phyloP scores from a whole-genome alignment of 495 filamentous ascomycete species.

The Neurospora tetraspora region DNA sequence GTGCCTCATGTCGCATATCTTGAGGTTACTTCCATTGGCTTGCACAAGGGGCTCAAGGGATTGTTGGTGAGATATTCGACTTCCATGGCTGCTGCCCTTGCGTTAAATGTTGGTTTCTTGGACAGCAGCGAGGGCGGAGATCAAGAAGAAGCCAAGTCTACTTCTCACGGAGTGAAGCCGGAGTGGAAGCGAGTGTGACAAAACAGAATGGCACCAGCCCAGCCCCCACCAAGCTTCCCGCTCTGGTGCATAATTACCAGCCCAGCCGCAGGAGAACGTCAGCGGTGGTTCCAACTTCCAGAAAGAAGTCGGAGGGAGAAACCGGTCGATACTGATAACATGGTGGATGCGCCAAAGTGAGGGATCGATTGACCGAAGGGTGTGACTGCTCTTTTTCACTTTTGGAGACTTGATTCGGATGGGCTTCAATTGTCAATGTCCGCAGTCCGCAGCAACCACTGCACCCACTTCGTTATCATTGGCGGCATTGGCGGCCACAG shows the following conservation, averaged over 20 bases:
- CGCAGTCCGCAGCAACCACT: not conserved
- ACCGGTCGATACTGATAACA: not conserved
- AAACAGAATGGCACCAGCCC: not conserved
- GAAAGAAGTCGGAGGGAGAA: not conserved
- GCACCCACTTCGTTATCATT: not conserved
- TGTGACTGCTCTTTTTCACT: not conserved
- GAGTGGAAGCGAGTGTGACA: not conserved
- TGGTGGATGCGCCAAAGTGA: not conserved
- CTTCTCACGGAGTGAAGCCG: not conserved
- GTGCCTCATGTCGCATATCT: not conserved
- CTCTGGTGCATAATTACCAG: not conserved
- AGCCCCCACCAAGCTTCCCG: not conserved
- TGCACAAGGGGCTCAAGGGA: not conserved
- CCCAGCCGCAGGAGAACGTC: no score
- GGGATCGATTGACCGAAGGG: not conserved
- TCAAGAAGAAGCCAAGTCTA: not conserved
- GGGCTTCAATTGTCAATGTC: not conserved
- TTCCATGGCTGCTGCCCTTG: not conserved
- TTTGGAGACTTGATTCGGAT: not conserved
- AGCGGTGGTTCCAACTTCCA: not conserved
- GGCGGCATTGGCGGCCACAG: not conserved
- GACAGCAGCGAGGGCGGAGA: not conserved
- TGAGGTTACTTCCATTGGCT: not conserved
- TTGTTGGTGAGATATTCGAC: not conserved
- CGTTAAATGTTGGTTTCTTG: not conserved